Evolutionary conservation across 2,329 filamentous ascomycete species (phyloP).

Genomic region (Alternaria solani): DNA sequence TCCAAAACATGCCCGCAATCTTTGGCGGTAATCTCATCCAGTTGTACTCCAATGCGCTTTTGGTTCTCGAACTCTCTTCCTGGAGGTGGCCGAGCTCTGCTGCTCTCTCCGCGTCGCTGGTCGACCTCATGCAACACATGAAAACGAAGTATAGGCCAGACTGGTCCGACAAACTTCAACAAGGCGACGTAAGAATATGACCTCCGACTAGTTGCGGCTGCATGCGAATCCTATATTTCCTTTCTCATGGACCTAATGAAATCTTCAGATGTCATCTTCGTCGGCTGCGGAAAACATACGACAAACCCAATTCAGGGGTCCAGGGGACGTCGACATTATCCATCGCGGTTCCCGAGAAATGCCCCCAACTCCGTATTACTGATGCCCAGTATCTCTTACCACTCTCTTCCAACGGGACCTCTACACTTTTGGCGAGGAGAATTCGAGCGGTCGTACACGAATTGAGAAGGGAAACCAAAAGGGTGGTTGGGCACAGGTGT

Average conservation of each 20-base stretch:
- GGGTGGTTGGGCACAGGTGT: not conserved
- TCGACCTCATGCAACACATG: constrained; percentile 45
- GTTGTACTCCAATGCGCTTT: constrained; percentile 46
- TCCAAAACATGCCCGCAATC: constrained; percentile 43
- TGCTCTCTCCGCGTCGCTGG: constrained; percentile 37
- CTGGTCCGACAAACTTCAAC: constrained; percentile 37
- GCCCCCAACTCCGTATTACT: not conserved
- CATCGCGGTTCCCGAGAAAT: not conserved
- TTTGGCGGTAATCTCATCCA: constrained; percentile 44
- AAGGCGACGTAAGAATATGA: constrained; percentile 42
- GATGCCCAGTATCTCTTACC: not conserved
- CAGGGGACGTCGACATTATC: not conserved
- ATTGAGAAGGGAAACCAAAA: not conserved
- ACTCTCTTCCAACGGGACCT: not conserved
- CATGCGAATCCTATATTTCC: not conserved
- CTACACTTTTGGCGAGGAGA: not conserved
- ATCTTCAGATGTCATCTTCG: constrained; percentile 6
- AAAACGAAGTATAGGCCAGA: constrained; percentile 39
- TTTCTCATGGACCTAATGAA: constrained; percentile 13
- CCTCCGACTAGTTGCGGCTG: constrained; percentile 8
- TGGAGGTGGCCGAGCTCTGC: constrained; percentile 48
- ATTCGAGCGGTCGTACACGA: not conserved
- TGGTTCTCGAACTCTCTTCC: constrained; percentile 44
- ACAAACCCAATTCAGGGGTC: not conserved
- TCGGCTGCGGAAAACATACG: constrained; percentile 8